phyloP scores from a whole-genome alignment of 1,284 basidiomycete genomes.

The Malassezia sympodialis region DNA sequence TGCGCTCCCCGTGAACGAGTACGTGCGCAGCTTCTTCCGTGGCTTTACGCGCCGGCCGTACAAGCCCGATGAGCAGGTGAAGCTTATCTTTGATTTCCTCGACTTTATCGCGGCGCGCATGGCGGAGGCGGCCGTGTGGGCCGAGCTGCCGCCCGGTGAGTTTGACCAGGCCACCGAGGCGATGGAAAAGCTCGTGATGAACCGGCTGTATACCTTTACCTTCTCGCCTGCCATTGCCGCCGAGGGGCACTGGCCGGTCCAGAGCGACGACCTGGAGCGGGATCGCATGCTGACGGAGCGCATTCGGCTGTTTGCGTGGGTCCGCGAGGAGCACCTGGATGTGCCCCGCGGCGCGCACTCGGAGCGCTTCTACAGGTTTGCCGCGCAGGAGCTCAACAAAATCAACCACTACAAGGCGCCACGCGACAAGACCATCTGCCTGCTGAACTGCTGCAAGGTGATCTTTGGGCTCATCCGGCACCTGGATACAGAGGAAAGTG shows the following conservation, averaged over 20 bases:
- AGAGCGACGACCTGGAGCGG: conserved; percentile 83
- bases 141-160: conserved; percentile 57
- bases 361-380: conserved; percentile 82
- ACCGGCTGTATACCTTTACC: conserved; percentile 62
- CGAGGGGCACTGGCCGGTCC: conserved; percentile 49
- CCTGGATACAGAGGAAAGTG: conserved; percentile 50
- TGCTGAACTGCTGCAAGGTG: conserved; percentile 96
- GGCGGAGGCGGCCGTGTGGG: conserved; percentile 38
- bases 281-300: conserved; percentile 82
- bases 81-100: conserved; percentile 48
- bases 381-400: conserved; percentile 75
- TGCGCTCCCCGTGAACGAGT: conserved; percentile 43
- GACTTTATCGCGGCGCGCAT: conserved; percentile 44
- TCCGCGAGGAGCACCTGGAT: conserved; percentile 78
- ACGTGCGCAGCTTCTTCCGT: conserved; percentile 42
- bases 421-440: conserved; percentile 92
- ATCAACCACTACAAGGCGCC: conserved; percentile 98
- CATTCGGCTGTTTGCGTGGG: conserved; percentile 83
- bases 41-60: conserved; percentile 47
- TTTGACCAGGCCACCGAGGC: conserved; percentile 96
- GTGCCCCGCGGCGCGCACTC: conserved; percentile 41
- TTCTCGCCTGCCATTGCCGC: conserved; percentile 42
- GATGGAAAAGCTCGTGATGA: conserved; percentile 99
- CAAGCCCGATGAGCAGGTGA: conserved; percentile 41
- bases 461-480: conserved; percentile 94